A percentile compares a stretch with the other conserved stretches of the same genome.
These are phyloP conservation scores for Parastagonospora nodorum DNA, from an alignment of 2,329 filamentous ascomycete species.

Conservation along the genomic window DNA sequence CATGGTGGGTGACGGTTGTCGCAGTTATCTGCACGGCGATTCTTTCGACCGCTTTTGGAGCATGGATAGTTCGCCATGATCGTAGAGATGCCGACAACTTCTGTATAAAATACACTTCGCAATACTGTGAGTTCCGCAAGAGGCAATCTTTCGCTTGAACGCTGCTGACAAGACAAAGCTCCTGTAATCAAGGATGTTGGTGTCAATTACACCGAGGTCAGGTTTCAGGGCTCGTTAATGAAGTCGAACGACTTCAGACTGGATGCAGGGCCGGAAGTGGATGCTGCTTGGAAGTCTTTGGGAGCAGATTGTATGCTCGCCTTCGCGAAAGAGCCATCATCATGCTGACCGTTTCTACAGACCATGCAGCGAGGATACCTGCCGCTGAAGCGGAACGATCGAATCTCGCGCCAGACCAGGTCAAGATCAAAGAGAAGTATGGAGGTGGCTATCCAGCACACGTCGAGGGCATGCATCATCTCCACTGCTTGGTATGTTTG, in stretches of 20 bases:
- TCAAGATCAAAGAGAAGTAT: conserved; percentile 61
- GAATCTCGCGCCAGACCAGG: conserved; percentile 60
- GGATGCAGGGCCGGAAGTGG: conserved; percentile 58
- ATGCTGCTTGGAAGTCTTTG: conserved; percentile 61
- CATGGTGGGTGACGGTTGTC: conserved; percentile 19
- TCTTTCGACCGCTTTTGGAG: conserved; percentile 27
- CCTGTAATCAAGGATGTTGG: conserved; percentile 47
- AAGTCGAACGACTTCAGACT: conserved; percentile 60
- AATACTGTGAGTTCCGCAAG: conserved; percentile 34
- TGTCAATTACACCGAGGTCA: conserved; percentile 46
- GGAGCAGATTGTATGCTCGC: conserved; percentile 55
- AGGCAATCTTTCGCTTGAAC: background rate
- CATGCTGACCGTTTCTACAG: conserved; percentile 12
- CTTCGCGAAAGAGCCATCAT: background rate
- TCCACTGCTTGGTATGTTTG: conserved; percentile 60
- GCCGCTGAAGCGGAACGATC: conserved; percentile 54
- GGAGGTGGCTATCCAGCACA: conserved; percentile 65
- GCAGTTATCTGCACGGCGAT: conserved; percentile 22
- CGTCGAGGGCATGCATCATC: conserved; percentile 61
- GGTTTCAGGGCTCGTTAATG: conserved; percentile 64
- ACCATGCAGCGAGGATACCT: conserved; percentile 53
- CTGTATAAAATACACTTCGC: conserved; percentile 35
- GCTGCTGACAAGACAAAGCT: conserved; percentile 19
- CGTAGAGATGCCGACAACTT: conserved; percentile 29
- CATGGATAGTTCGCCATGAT: conserved; percentile 17